Evolutionary conservation across 306 rosid genomes (phyloP), one percentile per base, ranked within the genome.

Genomic region (Lathyrus tuberosus): DNA sequence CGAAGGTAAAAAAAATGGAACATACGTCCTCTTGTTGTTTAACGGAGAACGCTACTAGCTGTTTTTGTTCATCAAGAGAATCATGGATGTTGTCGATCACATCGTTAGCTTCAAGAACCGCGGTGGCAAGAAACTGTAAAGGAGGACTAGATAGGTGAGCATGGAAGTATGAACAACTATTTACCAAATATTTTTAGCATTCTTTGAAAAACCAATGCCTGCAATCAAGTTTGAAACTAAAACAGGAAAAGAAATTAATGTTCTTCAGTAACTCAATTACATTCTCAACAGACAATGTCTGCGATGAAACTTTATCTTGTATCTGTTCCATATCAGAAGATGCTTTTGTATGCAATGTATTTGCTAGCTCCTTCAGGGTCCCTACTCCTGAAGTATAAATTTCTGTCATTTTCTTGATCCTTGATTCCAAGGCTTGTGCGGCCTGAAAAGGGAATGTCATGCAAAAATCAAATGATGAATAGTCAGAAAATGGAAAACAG

Each of bases 1-100:
- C 47, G 46, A n/a, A 54, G 16, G 5, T 6, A 4, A 42, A 17
- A n/a, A 30, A 76, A 62, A 51, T 13, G 64, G 6, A 74, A 79
- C 76, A 6, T 82, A 90, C 98, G 80, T 86, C 86, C 69, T 90
- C 87, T 63, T 90, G 96, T 62, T 85, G 96, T 73, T 67, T 79
- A 57, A 84, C 53, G 66, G 84, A 84, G 82, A 86, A 80, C 59
- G 79, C 83, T 79, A 90, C 49, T 6, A 88, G 22, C 58, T 90
- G 87, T 35, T 86, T 88, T 80, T 93, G 91, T 76, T 85, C 96
- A 76, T 79, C 81, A 73, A 93, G 85, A 79, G 89, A 85, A 74
- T 71, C 74, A 62, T 84, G 91, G 52, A 90, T 85, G 76, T 79
- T 69, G 71, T 80, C 67, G 28, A 88, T 67, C 73, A 86, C 96